Evolutionary conservation across 2,329 filamentous ascomycete species (phyloP), one percentile per base, ranked within the genome.

Genomic region (Emydomyces testavorans): DNA sequence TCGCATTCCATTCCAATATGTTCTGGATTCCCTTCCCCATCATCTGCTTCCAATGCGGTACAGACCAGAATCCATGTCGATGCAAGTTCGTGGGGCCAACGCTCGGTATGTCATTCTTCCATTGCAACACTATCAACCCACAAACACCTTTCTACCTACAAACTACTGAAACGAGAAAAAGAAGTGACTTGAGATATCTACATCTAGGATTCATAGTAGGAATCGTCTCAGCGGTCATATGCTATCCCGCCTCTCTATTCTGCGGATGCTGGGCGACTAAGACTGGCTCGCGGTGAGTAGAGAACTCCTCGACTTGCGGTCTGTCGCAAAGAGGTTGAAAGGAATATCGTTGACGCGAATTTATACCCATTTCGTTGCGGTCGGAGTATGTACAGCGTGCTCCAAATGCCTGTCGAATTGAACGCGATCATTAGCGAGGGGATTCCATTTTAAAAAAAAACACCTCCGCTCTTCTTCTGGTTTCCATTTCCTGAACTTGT

Each of bases 11-110:
- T 4, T 5, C n/a, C 8, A 38, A 7, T 18, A 48, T 41, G 38
- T 15, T 69, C 45, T 68, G 65, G 58, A 56, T 75, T 40, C 71
- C 72, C 15, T 58, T 75, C 46, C 69, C 73, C 32, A 65, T 74
- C 8, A 59, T 75, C 55, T 76, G 73, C 60, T 72, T 76, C 59
- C 73, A 77, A 59, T 77, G 72, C 59, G 74, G 62, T 38, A 77
- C 73, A 6, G 67, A 76, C 51, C 72, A 77, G 55, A 78, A 77
- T 48, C 75, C 74, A 2, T 78, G 74, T 48, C 72, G 71, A 52
- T 77, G 73, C 57, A 78, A 77, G 57, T 66, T 77, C 6, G 66
- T 78, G 23, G 74, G 75, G 1, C 74, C 74, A 31, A 77, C 73
- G 1, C 56, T 77, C 36, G 74, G 73, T 57, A 66, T 54, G 56